phyloP scores from a whole-genome alignment of 306 rosid genomes.

The Pyrus pyrifolia region DNA sequence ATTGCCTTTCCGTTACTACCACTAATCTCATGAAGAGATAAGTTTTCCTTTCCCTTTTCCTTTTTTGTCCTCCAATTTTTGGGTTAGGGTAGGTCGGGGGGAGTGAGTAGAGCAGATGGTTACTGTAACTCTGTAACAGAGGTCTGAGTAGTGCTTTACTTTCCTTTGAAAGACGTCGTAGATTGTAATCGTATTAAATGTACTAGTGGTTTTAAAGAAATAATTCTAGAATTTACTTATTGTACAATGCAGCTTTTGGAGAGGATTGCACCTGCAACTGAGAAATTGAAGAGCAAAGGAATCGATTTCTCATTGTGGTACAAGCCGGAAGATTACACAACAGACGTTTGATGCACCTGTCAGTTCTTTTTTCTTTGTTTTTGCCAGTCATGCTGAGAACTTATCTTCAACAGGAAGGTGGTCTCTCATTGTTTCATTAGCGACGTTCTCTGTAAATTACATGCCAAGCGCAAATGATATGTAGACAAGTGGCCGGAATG shows the following conservation, averaged over 20 bases:
- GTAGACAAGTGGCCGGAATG: background rate
- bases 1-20: background rate
- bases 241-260: conserved; percentile 61
- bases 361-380: background rate
- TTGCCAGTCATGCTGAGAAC: background rate
- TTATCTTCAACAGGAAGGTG: conserved; percentile 6
- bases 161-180: background rate
- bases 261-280: conserved; percentile 80
- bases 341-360: conserved; percentile 48
- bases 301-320: conserved; percentile 81
- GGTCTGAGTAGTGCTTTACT: background rate
- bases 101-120: background rate
- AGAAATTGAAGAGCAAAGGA: conserved; percentile 56
- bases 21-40: background rate
- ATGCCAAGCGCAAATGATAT: background rate
- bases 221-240: background rate
- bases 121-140: background rate
- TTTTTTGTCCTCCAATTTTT: background rate
- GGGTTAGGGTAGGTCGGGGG: background rate
- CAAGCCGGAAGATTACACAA: conserved; percentile 70
- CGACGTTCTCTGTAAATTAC: background rate
- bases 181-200: no score
- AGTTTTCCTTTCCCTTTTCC: background rate
- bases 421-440: background rate
- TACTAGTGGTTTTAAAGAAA: background rate